Base-by-base conservation (phyloP, 352 stramenopile species). In the Phytophthora syringae region DNA sequence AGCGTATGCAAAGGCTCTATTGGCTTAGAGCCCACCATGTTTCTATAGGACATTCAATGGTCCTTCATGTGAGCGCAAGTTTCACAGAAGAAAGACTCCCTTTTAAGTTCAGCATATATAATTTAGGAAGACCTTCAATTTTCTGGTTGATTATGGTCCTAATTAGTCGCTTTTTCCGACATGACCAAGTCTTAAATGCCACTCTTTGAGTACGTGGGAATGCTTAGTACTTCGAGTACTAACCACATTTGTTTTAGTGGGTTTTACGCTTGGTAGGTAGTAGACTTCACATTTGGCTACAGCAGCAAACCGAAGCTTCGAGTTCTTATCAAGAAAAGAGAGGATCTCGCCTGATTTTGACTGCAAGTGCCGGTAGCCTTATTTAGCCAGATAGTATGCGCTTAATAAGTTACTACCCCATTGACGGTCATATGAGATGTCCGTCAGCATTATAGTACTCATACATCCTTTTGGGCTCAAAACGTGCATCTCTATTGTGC, bases 341-440 rank as follows among this genome's bases (percentile, higher is more conserved):
- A 60, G 30, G 27, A 18, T 37, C 15, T 50, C 24, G 2, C 25
- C 52, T 5, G 36, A 11, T 9, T 51, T 60, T 32, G 52, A 12
- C 27, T 60, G 39, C 13, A 40, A 16, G 5, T 51, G 52, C n/a
- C 15, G 11, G 22, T 28, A 60, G 13, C 39, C 39, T 50, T 32
- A 37, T 11, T 15, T 51, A 10, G 52, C n/a, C 1, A 60, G 21
- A 28, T 32, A 51, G 16, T 51, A 50, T n/a, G 52, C 39, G 43
- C 52, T 60, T 1, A 60, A 5, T 13, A 60, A 32, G 21, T 51
- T 51, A 34, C 52, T 51, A n/a, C 25, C 39, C 12, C 52, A 60
- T 7, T 50, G n/a, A 2, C 12, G 32, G 18, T 58, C 36, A 40
- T 24, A 36, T 5, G 30, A 36, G 3, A 36, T 36, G 13, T 36